A percentile compares a stretch with the other conserved stretches of the same genome.
Conservation (phyloP, 129 eudicot genomes). For the Chrysanthemum seticuspe region DNA sequence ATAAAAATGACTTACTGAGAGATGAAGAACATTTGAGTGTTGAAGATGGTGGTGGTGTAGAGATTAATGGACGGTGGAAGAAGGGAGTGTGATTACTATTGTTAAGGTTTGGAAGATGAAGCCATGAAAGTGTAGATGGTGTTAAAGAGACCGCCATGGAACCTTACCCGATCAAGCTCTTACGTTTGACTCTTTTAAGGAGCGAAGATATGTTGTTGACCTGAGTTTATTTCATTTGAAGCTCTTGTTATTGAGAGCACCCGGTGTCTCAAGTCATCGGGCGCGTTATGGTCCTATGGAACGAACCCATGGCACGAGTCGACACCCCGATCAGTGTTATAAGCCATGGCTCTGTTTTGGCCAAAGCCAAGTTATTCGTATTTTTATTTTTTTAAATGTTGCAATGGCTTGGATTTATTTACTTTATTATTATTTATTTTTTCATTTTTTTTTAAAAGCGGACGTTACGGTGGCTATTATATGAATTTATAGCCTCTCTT, state of each 20-base stretch:
- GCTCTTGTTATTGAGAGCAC: neutral
- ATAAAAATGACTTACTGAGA: slow-evolving; percentile 42
- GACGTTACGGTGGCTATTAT: no score
- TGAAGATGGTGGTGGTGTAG: slow-evolving; percentile 26
- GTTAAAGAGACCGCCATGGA: slow-evolving; percentile 39
- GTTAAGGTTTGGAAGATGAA: slow-evolving; percentile 20
- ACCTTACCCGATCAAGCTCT: slow-evolving; percentile 19
- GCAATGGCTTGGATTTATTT: no score
- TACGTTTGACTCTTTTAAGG: neutral
- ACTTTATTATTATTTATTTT: no score
- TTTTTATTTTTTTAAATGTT: no score
- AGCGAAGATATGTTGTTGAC: neutral
- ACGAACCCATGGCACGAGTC: no score
- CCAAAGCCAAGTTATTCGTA: no score
- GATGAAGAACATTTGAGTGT: slow-evolving; percentile 42
- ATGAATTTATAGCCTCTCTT: no score
- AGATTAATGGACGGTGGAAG: slow-evolving; percentile 26
- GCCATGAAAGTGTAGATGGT: slow-evolving; percentile 34
- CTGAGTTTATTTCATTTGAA: neutral
- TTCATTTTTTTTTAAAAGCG: no score
- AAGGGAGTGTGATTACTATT: slow-evolving; percentile 13
- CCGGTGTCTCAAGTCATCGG: no score
- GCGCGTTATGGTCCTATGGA: no score
- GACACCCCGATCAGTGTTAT: no score
- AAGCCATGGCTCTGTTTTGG: no score